Evolutionary conservation across 1,284 basidiomycete species (phyloP), one percentile per base, ranked within the genome.

Genomic region (Xerocomus tenax): DNA sequence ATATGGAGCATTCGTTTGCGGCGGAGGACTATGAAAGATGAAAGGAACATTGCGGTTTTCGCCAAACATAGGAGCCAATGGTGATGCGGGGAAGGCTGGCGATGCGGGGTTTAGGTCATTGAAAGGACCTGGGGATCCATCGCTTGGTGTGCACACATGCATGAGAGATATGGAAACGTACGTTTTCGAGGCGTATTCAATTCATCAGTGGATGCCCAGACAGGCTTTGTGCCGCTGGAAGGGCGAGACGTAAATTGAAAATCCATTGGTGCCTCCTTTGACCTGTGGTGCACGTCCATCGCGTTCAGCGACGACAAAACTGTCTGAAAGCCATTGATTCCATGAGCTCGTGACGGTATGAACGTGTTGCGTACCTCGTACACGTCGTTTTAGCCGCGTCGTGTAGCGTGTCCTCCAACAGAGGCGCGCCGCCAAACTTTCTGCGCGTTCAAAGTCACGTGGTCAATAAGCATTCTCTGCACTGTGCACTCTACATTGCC

Each of bases 251-350:
- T 82, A 60, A 76, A 83, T 57, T 86, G 77, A 65, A 80, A 89
- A 66, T 89, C 87, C 86, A 89, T 89, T 2, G 86, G 86, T 6
- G 81, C 83, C 60, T 87, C 85, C 46, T 71, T 86, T n/a, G 84
- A 84, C 53, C 76, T 68, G 69, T 38, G 63, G 26, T 54, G 63
- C 53, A 50, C 52, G 60, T 61, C 57, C 68, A 70, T 57, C 28
- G n/a, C 38, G 42, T 36, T 35, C 39, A 51, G 44, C 18, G 16
- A 18, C 35, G 18, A 47, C 35, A 39, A 9, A 34, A n/a, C 7
- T 12, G 15, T 32, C 52, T 51, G 21, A 41, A 51, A 40, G 7
- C 1, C 16, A 25, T 46, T 15, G 3, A 29, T 18, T 38, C 5
- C 12, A 35, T 42, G 8, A 45, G 42, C 16, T 40, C 39, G 21